Percentiles rank a stretch among this genome's conserved stretches.
Evolutionary conservation across 371 early-diverging fungal genomes (phyloP).

Genomic region (Haplosporangium sp.): DNA sequence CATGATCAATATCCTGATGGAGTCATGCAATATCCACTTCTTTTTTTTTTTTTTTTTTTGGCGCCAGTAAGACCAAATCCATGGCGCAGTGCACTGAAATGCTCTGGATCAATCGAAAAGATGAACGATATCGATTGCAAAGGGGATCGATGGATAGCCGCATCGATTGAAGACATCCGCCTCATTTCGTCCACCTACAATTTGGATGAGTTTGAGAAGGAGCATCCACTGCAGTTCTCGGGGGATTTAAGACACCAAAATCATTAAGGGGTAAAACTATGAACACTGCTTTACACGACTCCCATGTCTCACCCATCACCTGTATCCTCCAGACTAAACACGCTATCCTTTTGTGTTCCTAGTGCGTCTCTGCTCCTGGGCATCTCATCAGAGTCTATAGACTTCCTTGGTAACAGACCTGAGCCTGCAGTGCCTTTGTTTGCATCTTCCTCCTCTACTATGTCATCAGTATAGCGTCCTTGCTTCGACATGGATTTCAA

Average conservation of each 20-base stretch:
- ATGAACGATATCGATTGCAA: neutral
- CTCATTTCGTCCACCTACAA: constrained; percentile 29
- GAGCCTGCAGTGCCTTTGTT: neutral
- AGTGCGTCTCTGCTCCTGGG: neutral
- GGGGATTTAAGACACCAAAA: neutral
- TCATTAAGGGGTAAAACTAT: neutral
- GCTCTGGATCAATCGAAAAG: too few relatives aligned
- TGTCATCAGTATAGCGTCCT: constrained; percentile 21
- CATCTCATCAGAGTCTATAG: neutral
- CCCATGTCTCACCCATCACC: constrained; percentile 1
- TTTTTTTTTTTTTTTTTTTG: too few relatives aligned
- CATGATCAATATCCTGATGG: too few relatives aligned
- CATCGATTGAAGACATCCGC: neutral
- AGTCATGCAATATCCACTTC: too few relatives aligned
- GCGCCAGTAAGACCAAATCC: too few relatives aligned
- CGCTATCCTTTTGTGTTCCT: constrained; percentile 2
- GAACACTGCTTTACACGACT: neutral
- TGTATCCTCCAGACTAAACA: constrained; percentile 22
- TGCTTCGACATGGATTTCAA: constrained; percentile 14
- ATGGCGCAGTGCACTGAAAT: too few relatives aligned
- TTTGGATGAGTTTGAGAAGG: constrained; percentile 55
- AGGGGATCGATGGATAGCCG: constrained; percentile 26
- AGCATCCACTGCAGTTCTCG: constrained; percentile 1
- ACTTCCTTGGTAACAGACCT: neutral
- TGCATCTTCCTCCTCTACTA: constrained; percentile 22